Base-by-base conservation (phyloP, 495 filamentous ascomycete species). In the Tricharina praecox region DNA sequence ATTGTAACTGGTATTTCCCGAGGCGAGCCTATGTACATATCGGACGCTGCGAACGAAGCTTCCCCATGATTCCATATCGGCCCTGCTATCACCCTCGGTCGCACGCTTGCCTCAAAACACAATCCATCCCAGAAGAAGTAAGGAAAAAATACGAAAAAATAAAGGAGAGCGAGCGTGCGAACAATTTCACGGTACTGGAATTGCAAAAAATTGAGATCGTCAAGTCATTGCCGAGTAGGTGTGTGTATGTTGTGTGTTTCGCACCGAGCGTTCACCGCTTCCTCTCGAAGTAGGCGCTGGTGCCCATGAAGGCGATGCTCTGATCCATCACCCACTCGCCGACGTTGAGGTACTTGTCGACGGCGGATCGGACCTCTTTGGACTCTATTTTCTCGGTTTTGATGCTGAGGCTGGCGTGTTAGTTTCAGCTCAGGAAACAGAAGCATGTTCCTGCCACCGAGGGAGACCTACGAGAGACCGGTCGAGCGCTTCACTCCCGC, bases 321-420 rank as follows among this genome's bases (percentile, higher is more conserved):
- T 88, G 81, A 61, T 97, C 90, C 87, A 97, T 88, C 45, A 93
- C 81, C 83, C 83, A 92, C 66, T 97, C 90, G 61, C 90, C 90
- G 35, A 96, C 77, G 43, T 83, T 83, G 49, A 97, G 78, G 67
- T 97, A 97, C 62, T 79, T 93, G 58, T 88, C 84, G 54, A 97
- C 73, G 81, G 85, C 95, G 56, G 78, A 80, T 63, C 83, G 81
- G 55, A 93, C 60, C 47, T 88, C 80, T 65, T 84, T 82, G 63
- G 76, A 86, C 34, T 93, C 84, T 51, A 96, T 72, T 55, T 79
- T 75, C 53, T 96, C 92, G 53, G 78, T 77, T 63, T 83, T 79
- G 63, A 97, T 70, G 68, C 92, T 97, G 66, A 39, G 48, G 23
- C 54, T 58, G 39, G 24, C 11, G 37, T 37, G 50, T 58, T 34